Evolutionary conservation across 2,329 filamentous ascomycete genomes (phyloP).

Genomic region (Fusarium setosum): DNA sequence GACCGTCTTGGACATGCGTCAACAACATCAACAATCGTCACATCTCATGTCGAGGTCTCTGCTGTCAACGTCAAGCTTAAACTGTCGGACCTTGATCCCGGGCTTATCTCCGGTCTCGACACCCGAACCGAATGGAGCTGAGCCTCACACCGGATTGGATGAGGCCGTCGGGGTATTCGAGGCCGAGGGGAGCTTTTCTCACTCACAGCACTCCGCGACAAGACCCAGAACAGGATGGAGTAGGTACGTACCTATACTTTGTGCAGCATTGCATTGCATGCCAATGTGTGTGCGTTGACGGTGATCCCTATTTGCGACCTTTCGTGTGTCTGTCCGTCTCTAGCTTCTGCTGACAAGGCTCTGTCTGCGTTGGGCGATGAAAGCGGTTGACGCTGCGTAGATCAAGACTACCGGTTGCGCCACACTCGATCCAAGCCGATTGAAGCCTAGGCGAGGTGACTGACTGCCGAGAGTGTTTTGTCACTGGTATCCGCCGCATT

Average conservation of each 20-base stretch:
- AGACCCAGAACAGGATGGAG: neutral
- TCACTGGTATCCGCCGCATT: too few species aligned
- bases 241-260: neutral
- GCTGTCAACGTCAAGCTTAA: neutral
- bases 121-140: constrained; percentile 12
- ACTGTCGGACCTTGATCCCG: constrained; percentile 9
- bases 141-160: constrained; percentile 5
- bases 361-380: neutral
- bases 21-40: neutral
- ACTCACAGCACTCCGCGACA: neutral
- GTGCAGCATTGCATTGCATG: neutral
- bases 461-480: too few species aligned
- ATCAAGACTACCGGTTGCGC: neutral
- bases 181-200: constrained; percentile 12
- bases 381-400: neutral
- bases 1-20: neutral
- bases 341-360: constrained; percentile 4
- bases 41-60: neutral
- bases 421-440: neutral
- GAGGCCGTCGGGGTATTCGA: constrained; percentile 22
- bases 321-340: neutral
- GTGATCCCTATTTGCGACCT: neutral
- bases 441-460: too few species aligned
- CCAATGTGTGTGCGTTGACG: neutral
- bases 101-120: constrained; percentile 11